Evolutionary conservation across 495 filamentous ascomycete genomes (phyloP).

Genomic region (Astrothelium subdiscretum): DNA sequence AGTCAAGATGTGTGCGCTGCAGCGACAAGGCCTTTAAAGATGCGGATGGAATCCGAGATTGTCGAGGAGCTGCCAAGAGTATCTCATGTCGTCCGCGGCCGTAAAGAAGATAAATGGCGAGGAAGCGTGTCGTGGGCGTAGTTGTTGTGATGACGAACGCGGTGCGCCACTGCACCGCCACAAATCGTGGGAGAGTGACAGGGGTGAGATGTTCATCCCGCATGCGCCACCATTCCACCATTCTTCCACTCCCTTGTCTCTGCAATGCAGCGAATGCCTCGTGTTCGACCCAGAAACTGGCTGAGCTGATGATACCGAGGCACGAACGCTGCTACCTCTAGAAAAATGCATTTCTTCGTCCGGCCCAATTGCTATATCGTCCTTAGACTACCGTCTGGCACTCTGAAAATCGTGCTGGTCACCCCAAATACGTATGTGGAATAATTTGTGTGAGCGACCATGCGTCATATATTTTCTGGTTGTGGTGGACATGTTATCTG

Average conservation of each 20-base stretch:
- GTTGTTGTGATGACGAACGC: background rate
- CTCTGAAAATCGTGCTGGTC: conserved; percentile 51
- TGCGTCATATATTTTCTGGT: conserved; percentile 11
- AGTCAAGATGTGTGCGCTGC: background rate
- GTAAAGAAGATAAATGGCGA: background rate
- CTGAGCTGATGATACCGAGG: background rate
- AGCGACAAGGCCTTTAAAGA: background rate
- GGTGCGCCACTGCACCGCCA: background rate
- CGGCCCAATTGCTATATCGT: conserved; percentile 52
- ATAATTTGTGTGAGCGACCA: conserved; percentile 22
- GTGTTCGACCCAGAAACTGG: too few species aligned
- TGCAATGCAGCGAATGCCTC: background rate
- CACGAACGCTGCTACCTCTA: background rate
- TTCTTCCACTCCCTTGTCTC: background rate
- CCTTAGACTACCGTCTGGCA: conserved; percentile 56
- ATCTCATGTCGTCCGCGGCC: background rate
- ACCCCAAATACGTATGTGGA: conserved; percentile 64
- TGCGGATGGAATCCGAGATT: background rate
- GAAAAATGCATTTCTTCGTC: conserved; percentile 33
- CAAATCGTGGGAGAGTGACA: too few species aligned
- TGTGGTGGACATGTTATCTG: conserved; percentile 13
- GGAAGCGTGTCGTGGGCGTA: background rate
- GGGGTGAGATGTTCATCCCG: too few species aligned
- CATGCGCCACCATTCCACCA: background rate
- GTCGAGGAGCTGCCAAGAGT: background rate